Evolutionary conservation across 2,329 filamentous ascomycete genomes (phyloP).

Genomic region (Byssoonygena ceratinophila): DNA sequence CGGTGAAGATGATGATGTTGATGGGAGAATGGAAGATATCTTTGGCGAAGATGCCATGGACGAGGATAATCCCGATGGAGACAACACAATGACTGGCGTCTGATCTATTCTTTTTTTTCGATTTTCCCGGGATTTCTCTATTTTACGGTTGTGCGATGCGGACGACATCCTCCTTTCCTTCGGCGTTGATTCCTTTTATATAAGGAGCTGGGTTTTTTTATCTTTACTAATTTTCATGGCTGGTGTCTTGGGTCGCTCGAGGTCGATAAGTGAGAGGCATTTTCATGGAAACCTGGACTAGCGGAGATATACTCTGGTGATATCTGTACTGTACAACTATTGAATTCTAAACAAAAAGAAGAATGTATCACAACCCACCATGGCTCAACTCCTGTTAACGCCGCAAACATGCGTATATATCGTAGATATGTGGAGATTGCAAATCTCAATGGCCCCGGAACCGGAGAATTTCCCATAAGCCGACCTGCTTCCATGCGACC

Average conservation of each 20-base stretch:
- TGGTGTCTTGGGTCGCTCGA: slow-evolving; percentile 2
- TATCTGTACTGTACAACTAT: slow-evolving; percentile 14
- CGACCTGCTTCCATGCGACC: background rate
- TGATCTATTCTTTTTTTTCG: slow-evolving; percentile 18
- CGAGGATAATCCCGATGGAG: slow-evolving; percentile 27
- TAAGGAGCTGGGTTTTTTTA: background rate
- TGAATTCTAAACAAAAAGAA: slow-evolving; percentile 12
- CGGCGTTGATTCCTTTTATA: background rate
- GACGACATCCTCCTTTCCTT: background rate
- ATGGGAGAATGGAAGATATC: slow-evolving; percentile 41
- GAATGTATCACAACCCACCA: slow-evolving; percentile 1
- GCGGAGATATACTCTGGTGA: slow-evolving; percentile 16
- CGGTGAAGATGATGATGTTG: slow-evolving; percentile 33
- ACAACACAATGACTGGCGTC: slow-evolving; percentile 37
- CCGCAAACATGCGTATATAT: slow-evolving; percentile 5
- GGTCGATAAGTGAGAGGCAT: slow-evolving; percentile 1
- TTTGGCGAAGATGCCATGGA: slow-evolving; percentile 37
- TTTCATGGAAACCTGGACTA: slow-evolving; percentile 9
- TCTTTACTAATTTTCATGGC: no score
- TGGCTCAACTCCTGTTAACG: slow-evolving; percentile 7
- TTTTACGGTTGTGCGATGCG: background rate
- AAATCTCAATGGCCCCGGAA: background rate
- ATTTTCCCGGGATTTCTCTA: background rate
- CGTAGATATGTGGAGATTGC: background rate
- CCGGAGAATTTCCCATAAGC: background rate